Evolutionary conservation across 768 basidiomycete genomes (phyloP), one percentile per base, ranked within the genome.

Genomic region (Lentinula aciculospora): DNA sequence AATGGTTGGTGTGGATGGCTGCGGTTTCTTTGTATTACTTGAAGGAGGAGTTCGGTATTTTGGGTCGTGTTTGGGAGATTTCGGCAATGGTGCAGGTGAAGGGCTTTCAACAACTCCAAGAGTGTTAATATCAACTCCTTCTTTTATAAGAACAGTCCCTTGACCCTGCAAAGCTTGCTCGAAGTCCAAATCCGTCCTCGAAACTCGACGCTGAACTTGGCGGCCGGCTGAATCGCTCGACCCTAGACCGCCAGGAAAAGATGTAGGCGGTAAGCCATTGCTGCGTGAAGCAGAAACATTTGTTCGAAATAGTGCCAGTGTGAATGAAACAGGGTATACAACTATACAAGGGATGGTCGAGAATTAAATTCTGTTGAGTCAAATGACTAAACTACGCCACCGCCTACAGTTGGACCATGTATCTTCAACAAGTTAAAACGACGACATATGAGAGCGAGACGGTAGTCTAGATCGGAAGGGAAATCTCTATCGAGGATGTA

Each of bases 171-270:
- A 69, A 12, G 85, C 90, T 65, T 85, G 83, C 72, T 93, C 91
- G 63, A 94, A 94, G 68, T 91, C 89, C 66, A 87, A 75, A 72
- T 91, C 89, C 31, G 84, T 82, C 39, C 89, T 82, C 42, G 91
- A 92, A 45, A 79, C 68, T 29, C 88, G 81, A 57, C 83, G 81
- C 55, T 74, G 75, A 32, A 78, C 60, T 31, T 66, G 64, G 50
- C 66, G 71, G 19, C 68, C 68, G 36, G 21, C 25, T 51, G 69
- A 53, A 71, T 86, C 82, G 53, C 74, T 74, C 10, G 82, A 78
- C 1, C 76, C 81, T 59, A 84, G 77, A 36, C 78, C 74, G 37
- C 71, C 58, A 4, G 80, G 74, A 61, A 79, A 85, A 4, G 82
- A 69, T 4, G 79, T 69, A 6, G 79, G 72, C 45, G 78, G 76